Evolutionary conservation across 139 green algal species (phyloP), one percentile per base, ranked within the genome.

Genomic region (Coelastrella sp.): DNA sequence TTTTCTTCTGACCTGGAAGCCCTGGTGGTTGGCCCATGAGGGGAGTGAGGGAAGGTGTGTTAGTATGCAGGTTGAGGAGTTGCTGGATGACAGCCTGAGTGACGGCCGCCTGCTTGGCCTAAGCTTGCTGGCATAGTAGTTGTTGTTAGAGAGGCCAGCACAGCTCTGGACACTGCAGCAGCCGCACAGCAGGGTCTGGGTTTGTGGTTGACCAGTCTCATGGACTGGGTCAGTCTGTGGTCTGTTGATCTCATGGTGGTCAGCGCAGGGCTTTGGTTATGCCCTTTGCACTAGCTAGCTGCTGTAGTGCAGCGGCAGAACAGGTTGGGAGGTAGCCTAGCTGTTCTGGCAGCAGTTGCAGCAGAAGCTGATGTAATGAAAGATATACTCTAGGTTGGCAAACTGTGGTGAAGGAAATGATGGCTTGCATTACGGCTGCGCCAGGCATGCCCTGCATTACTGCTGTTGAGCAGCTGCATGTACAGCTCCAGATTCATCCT

Each of bases 401-500:
- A 19, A 19, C 17, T 75, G 66, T 19, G n/a, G 24, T 27, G 24
- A 49, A 49, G 7, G 73, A 70, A 70, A 70, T 17, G 12, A 70
- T 70, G 63, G 12, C 15, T 70, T 70, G 63, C 63, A 70, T 70
- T 80, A 20, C 73, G n/a, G 73, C 73, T 80, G 73, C 73, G 12
- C 11, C 25, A 82, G 35, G 76, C 25, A 19, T 59, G 76, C 76
- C 25, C 35, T 82, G 76, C 76, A 59, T 59, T 60, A 59, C 27
- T 59, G 35, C 27, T 19, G 35, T 82, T 20, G 35, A 82, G 76
- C 76, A 63, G 76, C 24, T 82, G 76, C 76, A 60, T 82, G 9
- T 60, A 20, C 76, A 82, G 76, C 76, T 82, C 27, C 76, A 61
- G 76, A 22, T 22, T 59, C 76, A 60, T 82, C 68, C 76, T 82